phyloP scores from a whole-genome alignment of 192 early-diverging fungal species.

The Linnemannia hyalina region DNA sequence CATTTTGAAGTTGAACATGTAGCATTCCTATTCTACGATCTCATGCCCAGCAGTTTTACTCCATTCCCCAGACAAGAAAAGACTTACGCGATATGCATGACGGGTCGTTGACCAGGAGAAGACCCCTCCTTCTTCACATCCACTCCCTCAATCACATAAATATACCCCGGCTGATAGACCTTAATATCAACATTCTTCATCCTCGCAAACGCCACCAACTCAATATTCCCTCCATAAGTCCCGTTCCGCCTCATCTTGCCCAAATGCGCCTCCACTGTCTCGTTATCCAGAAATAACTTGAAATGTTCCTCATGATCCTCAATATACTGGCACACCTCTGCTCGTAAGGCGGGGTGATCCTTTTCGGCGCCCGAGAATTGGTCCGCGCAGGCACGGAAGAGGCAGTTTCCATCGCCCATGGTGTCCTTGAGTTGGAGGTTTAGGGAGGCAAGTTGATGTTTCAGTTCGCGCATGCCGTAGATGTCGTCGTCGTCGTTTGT shows the following conservation, averaged over 20 bases:
- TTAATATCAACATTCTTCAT: conserved; percentile 72
- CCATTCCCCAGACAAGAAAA: background rate
- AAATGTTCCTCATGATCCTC: conserved; percentile 70
- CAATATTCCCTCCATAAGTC: conserved; percentile 81
- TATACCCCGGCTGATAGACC: conserved; percentile 77
- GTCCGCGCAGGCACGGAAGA: conserved; percentile 74
- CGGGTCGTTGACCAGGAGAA: conserved; percentile 53
- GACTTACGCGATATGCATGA: conserved; percentile 73
- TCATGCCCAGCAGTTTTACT: no score
- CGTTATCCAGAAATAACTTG: conserved; percentile 72
- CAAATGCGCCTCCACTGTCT: conserved; percentile 69
- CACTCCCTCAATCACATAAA: conserved; percentile 78
- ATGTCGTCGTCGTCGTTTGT: conserved; percentile 56
- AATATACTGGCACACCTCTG: conserved; percentile 74
- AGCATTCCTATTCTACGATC: no score
- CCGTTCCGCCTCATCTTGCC: conserved; percentile 70
- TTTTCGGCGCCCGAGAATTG: conserved; percentile 72
- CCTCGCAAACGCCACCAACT: conserved; percentile 79
- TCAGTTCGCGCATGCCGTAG: conserved; percentile 60
- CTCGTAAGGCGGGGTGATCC: conserved; percentile 67
- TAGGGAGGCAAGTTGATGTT: conserved; percentile 63
- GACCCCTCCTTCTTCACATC: conserved; percentile 60
- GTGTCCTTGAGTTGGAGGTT: conserved; percentile 76
- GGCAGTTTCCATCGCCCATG: conserved; percentile 78
- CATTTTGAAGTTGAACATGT: background rate